Conservation (phyloP, 2,329 filamentous ascomycete species). For the Hymenoscyphus occultus region DNA sequence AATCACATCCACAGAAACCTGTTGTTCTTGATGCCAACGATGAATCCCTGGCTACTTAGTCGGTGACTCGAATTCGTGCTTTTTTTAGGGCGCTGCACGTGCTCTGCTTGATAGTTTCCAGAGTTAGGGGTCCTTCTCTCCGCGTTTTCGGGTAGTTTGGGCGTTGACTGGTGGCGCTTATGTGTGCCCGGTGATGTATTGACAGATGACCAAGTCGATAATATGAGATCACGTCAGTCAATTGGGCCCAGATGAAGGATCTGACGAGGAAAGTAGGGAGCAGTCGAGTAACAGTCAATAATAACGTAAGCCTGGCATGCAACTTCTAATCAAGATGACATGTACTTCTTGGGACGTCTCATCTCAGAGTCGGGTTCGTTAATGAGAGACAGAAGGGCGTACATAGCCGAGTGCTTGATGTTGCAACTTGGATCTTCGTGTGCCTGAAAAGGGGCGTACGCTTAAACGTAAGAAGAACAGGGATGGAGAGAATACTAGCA, state of each 20-base stretch:
- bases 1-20: not conserved
- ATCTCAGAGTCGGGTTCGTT: not conserved
- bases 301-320: not conserved
- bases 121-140: not conserved
- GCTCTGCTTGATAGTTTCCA: not conserved
- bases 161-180: not conserved
- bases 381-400: not conserved
- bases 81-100: not conserved
- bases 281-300: not conserved
- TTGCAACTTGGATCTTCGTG: not conserved
- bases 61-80: not conserved
- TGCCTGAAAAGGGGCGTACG: slow-evolving; percentile 7
- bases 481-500: not conserved
- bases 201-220: not conserved
- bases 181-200: not conserved
- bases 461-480: slow-evolving; percentile 16
- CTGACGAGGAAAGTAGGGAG: not conserved
- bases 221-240: not conserved
- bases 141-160: not conserved
- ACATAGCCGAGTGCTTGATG: not conserved
- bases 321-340: not conserved
- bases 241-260: not conserved
- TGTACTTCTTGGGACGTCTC: not conserved
- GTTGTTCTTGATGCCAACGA: not conserved
- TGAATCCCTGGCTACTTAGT: not conserved